Evolutionary conservation across 2,329 filamentous ascomycete species (phyloP).

Genomic region (Aspergillus ustus): DNA sequence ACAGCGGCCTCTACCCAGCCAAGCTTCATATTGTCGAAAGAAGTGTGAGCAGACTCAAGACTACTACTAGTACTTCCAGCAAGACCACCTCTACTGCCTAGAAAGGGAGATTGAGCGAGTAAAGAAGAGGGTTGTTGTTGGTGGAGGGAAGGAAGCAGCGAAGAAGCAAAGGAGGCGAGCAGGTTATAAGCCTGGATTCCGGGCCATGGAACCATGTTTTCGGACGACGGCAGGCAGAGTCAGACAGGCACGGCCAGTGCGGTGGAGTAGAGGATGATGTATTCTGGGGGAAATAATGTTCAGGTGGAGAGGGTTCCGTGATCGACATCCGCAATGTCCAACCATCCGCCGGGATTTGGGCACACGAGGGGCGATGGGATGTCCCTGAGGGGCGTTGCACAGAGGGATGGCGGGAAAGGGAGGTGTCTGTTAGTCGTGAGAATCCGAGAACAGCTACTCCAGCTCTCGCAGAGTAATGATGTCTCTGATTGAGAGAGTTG

Average conservation of each 20-base stretch:
- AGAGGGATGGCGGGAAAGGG: not conserved
- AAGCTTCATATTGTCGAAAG: slow-evolving; percentile 38
- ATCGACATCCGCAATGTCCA: slow-evolving; percentile 7
- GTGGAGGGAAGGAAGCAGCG: not conserved
- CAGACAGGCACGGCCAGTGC: not conserved
- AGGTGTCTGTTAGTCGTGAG: not conserved
- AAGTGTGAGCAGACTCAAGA: slow-evolving; percentile 4
- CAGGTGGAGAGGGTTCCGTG: slow-evolving; percentile 5
- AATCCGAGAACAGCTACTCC: not conserved
- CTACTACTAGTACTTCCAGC: not conserved
- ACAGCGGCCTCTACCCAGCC: slow-evolving; percentile 39
- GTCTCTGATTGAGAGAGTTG: not conserved
- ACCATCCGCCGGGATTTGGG: not conserved
- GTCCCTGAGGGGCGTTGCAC: not conserved
- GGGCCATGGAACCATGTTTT: slow-evolving; percentile 10
- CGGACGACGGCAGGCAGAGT: not conserved
- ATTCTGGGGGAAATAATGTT: not conserved
- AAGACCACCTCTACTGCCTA: too few relatives aligned
- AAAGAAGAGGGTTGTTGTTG: not conserved
- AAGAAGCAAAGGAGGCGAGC: slow-evolving; percentile 8
- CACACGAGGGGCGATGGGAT: not conserved
- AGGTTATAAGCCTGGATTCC: slow-evolving; percentile 10
- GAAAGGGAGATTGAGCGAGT: slow-evolving; percentile 1
- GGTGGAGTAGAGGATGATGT: slow-evolving; percentile 14
- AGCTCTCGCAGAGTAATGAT: not conserved